Evolutionary conservation across 495 filamentous ascomycete genomes (phyloP), one percentile per base, ranked within the genome.

Genomic region (Sphaerosporella brunnea): DNA sequence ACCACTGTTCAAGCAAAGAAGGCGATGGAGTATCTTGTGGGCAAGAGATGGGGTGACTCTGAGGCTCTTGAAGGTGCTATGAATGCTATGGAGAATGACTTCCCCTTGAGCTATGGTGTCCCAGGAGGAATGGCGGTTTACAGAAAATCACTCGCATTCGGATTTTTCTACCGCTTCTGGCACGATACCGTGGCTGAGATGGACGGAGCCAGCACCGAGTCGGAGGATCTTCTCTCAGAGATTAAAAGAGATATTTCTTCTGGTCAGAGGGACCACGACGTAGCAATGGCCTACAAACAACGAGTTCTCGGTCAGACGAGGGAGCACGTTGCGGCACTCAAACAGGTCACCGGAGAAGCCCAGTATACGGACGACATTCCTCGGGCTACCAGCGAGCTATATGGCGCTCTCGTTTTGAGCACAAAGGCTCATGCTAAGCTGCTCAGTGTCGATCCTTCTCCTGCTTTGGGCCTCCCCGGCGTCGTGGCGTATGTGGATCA

Each of bases 291-390:
- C 5, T 92, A 88, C 54, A 62, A 74, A 51, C 76, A 94, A 53
- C 79, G 74, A 37, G 73, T 88, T 32, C 64, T 95, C 1, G 90
- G 90, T 34, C 82, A 80, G 55, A 73, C 82, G 18, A 78, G 74
- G 35, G 79, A 79, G 2, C 90, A 97, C 64, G 78, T 95, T 43
- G 82, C 90, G 1, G 90, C 90, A 3, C 62, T 97, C 60, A 94
- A 95, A 65, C 90, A 97, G 61, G 77, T 77, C 20, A 93, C 84
- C 13, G 90, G 90, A 41, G 82, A 94, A 66, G 90, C 90, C 11
- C 84, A 93, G 51, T 97, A 97, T 59, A 94, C 84, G 0, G 90
- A 97, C 58, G 90, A 97, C 55, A 93, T 94, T 32, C 88, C 87
- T 2, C 69, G 77, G 7, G 73, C 85, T 44, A 79, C 76, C 63